Percentiles rank a stretch among this genome's conserved stretches.
These are phyloP conservation scores for Metroxylon sagu DNA, from an alignment of 176 grass and related monocot species.

Conservation along the genomic window DNA sequence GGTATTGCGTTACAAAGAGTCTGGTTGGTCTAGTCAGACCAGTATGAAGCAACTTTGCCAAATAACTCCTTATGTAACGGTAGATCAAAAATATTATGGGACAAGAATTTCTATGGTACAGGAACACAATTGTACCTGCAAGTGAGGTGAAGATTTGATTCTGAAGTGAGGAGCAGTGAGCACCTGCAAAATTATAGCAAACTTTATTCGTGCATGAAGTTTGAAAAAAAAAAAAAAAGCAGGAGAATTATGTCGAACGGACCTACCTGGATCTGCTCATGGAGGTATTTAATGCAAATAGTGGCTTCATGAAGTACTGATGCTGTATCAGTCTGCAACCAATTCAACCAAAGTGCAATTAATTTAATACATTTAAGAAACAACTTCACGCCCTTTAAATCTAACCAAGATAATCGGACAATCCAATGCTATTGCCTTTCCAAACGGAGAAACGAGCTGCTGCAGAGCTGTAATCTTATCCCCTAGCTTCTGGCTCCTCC, in stretches of 20 bases:
- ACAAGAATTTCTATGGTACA: too few relatives aligned
- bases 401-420: too few relatives aligned
- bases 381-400: too few relatives aligned
- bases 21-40: too few relatives aligned
- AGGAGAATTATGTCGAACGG: neutral
- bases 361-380: too few relatives aligned
- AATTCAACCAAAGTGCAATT: neutral
- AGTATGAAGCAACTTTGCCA: too few relatives aligned
- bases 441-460: slow-evolving; percentile 71
- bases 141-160: slow-evolving; percentile 3
- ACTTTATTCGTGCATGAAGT: too few relatives aligned
- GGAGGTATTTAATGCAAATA: slow-evolving; percentile 48
- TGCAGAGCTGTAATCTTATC: slow-evolving; percentile 69
- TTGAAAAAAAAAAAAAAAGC: too few relatives aligned
- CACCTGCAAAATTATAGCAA: slow-evolving; percentile 12
- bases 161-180: slow-evolving; percentile 26
- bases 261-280: slow-evolving; percentile 51
- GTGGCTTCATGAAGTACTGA: slow-evolving; percentile 70
- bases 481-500: slow-evolving; percentile 64
- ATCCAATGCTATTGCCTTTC: slow-evolving; percentile 31
- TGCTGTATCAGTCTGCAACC: slow-evolving; percentile 54
- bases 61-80: too few relatives aligned
- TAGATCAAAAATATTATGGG: too few relatives aligned
- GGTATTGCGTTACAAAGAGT: too few relatives aligned
- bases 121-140: slow-evolving; percentile 11